phyloP scores from a whole-genome alignment of 225 moss, liverwort and hornwort genomes.

The Pseudisothecium myosuroides region DNA sequence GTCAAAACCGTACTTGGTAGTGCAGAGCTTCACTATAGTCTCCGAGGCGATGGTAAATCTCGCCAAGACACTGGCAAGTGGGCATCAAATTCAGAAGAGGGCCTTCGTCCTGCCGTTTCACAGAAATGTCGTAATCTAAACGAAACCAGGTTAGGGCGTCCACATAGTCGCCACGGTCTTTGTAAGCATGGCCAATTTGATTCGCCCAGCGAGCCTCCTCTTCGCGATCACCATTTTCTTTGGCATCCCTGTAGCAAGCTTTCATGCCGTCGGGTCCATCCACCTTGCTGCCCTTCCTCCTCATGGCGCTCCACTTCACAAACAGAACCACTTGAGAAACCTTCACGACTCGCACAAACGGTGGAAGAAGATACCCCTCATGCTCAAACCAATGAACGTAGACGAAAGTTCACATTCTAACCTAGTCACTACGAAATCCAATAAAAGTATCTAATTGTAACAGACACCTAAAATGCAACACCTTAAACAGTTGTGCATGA shows the following conservation, averaged over 20 bases:
- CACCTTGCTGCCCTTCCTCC: slow-evolving; percentile 20
- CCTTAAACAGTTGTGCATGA: not conserved
- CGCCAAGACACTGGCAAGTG: slow-evolving; percentile 80
- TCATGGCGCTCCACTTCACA: slow-evolving; percentile 20
- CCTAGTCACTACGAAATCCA: not conserved
- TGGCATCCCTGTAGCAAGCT: slow-evolving; percentile 50
- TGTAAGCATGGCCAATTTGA: slow-evolving; percentile 76
- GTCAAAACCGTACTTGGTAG: slow-evolving; percentile 41
- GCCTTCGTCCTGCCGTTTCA: slow-evolving; percentile 10
- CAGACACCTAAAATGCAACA: not conserved
- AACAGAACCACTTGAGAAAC: not conserved
- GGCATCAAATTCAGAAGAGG: slow-evolving; percentile 61
- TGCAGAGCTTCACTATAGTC: slow-evolving; percentile 55
- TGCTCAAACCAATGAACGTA: not conserved
- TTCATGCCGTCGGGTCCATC: slow-evolving; percentile 38
- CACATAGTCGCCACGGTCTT: slow-evolving; percentile 84
- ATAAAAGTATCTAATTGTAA: not conserved
- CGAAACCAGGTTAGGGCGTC: slow-evolving; percentile 77
- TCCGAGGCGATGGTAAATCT: slow-evolving; percentile 61
- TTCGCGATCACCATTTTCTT: slow-evolving; percentile 60
- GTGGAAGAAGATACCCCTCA: not conserved
- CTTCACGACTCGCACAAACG: not conserved
- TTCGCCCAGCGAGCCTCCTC: slow-evolving; percentile 98
- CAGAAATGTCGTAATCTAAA: slow-evolving; percentile 69
- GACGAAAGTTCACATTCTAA: not conserved